Evolutionary conservation across 352 stramenopile species (phyloP).

Genomic region (Aphanomyces cochlioides): DNA sequence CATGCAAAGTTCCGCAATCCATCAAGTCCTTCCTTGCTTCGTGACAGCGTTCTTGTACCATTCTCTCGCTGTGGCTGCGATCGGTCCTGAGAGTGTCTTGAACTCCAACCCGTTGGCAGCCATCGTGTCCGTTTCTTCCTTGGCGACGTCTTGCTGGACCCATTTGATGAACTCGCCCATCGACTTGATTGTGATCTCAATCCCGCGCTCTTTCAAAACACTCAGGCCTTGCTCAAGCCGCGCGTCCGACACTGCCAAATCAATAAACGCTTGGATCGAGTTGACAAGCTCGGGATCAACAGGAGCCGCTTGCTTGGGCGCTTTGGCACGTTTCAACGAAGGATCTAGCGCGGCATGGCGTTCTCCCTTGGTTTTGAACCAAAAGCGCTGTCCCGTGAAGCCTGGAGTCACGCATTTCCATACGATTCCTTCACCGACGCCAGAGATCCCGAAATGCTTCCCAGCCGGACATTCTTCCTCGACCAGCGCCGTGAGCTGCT

Average conservation of each 20-base stretch:
- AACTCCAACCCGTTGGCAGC: conserved; percentile 10
- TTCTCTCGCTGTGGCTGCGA: conserved; percentile 1
- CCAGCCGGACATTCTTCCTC: conserved; percentile 21
- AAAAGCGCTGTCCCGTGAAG: not conserved
- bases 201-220: conserved; percentile 16
- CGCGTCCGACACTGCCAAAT: conserved; percentile 8
- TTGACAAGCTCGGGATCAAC: not conserved
- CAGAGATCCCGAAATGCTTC: conserved; percentile 16
- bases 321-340: not conserved
- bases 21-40: too few species aligned
- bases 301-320: not conserved
- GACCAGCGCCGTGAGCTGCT: not conserved
- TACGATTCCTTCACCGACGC: conserved; percentile 21
- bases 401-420: conserved; percentile 9
- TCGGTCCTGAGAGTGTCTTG: not conserved
- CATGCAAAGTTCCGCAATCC: too few species aligned
- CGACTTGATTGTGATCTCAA: not conserved
- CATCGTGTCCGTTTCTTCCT: conserved; percentile 22
- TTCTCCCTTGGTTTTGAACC: conserved; percentile 24
- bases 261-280: conserved; percentile 13
- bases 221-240: conserved; percentile 5
- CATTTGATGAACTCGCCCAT: conserved; percentile 21
- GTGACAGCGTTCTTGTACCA: not conserved
- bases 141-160: conserved; percentile 10
- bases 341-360: not conserved